Evolutionary conservation across 163 green algal species (phyloP), one percentile per base, ranked within the genome.

Genomic region (Dunaliella salina): DNA sequence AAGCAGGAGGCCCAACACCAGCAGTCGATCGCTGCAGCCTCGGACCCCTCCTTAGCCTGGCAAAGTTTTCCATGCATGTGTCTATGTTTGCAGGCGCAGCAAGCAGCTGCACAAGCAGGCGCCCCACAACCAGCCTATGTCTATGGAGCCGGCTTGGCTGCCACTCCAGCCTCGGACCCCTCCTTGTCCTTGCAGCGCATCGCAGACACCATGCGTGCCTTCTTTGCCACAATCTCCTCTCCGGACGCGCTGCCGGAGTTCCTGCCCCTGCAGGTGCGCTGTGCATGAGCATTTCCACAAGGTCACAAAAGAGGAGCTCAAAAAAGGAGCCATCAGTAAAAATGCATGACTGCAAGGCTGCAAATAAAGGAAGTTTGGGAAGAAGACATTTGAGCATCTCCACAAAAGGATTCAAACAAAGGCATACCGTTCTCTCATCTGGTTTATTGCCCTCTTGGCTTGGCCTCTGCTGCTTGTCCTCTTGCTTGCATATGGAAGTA

Each of bases 191-290:
- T 94, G 33, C 45, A 83, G 0, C 33, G 71, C 1, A 83, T 98
- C n/a, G 88, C 87, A 0, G 92, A 93, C 33, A 92, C 93, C 3
- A 88, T 97, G 85, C 88, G 92, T 8, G 63, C 83, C 13, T 96
- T 97, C 83, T 91, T 88, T 25, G 86, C 93, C 46, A 71, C 95
- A 20, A 87, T 94, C n/a, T 96, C 93, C 15, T 91, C 91, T 11
- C 93, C 94, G 0, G 93, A 96, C 15, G 87, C 89, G 4, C 89
- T 98, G 81, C 96, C 96, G 0, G 95, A 98, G 88, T 98, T 98
- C 88, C 83, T 86, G 33, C 40, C 88, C 18, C 91, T 99, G 17
- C 93, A 97, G 91, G 90, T 91, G 69, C 33, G 81, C 72, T 57
- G 67, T 30, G n/a, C n/a, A n/a, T n/a, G n/a, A n/a, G n/a, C n/a